Evolutionary conservation across 768 basidiomycete genomes (phyloP), one percentile per base, ranked within the genome.

Genomic region (Kwoniella sp.): DNA sequence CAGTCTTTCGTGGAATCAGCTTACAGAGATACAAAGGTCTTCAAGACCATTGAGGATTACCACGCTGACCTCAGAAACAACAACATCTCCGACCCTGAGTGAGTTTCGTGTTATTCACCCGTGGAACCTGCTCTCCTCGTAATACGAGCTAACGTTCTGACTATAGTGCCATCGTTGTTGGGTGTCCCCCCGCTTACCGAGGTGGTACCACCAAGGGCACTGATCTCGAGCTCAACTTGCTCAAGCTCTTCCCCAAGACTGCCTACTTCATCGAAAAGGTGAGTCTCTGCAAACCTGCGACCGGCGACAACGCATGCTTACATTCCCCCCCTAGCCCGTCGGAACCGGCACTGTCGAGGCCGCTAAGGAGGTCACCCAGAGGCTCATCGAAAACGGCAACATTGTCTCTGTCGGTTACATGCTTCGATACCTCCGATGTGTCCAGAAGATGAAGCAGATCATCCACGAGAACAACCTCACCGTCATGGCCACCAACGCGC

Each of bases 361-460:
- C 66, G 85, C 85, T 22, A 90, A 88, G 81, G 81, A 85, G 58
- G 87, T 95, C 68, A 88, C 90, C 2, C 87, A 89, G 73, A 82
- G 81, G 66, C 91, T 95, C 74, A 79, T 84, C 58, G 86, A 91
- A 30, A 84, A 86, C 66, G 85, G 86, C 58, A 88, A 89, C 47
- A 84, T 94, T 72, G 92, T 91, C 79, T 94, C 93, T 22, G 90
- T 94, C 69, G 93, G 93, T 87, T 92, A 81, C 73, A 96, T 96
- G 93, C 84, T 96, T 69, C 88, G 93, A 68, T 94, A 95, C 83
- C 85, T 95, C 73, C 90, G 89, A 81, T 93, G 90, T 31, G 92
- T 95, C 23, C 93, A 96, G 82, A 89, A 88, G 86, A 96, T 97
- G 91, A 94, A 95, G 83, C 86, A 89, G 66, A 93, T 97, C 80